Base-by-base conservation (phyloP, 2,329 filamentous ascomycete genomes). In the Pleurostoma richardsiae region DNA sequence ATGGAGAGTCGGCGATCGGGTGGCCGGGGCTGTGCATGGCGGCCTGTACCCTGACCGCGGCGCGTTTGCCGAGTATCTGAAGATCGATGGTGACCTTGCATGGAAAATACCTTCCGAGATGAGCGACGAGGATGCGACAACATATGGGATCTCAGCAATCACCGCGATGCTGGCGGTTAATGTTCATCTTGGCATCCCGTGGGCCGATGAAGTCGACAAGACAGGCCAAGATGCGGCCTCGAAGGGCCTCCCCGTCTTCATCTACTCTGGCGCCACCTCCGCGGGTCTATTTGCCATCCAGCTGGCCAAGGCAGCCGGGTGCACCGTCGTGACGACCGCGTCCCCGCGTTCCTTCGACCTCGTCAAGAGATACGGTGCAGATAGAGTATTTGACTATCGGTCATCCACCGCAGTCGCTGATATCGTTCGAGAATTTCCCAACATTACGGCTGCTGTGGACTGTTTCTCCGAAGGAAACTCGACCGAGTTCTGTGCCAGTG, bases 311-410 rank as follows among this genome's bases (percentile, higher is more conserved):
- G 39, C 45, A 26, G 38, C 41, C 1, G 50, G 49, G 8, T 40
- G 29, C 30, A 10, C n/a, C 2, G 30, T 41, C 7, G 40, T 55
- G 4, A 43, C 46, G 3, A 50, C 49, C 1, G 52, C 48, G 43
- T 76, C 72, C 1, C 65, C 70, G 2, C 64, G 61, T 44, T 77
- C 77, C 58, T 74, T 72, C 56, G 65, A 69, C 4, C 68, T 77
- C 10, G 61, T 73, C 3, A 69, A 68, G 49, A 59, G 56, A 4
- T 61, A 74, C 8, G 77, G 77, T 26, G 75, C 74, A 1, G 66
- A 69, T 47, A 62, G 63, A 40, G 67, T 67, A 7, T 77, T 77
- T 53, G 70, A 79, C 59, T 80, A 80, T 64, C 67, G 65, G 19
- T 67, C 69, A 19, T 62, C 69, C 0, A 65, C 68, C 26, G 66